A percentile compares a stretch with the other conserved stretches of the same genome.
Conservation (phyloP, 345 rosid genomes). For the Kernera saxatilis region DNA sequence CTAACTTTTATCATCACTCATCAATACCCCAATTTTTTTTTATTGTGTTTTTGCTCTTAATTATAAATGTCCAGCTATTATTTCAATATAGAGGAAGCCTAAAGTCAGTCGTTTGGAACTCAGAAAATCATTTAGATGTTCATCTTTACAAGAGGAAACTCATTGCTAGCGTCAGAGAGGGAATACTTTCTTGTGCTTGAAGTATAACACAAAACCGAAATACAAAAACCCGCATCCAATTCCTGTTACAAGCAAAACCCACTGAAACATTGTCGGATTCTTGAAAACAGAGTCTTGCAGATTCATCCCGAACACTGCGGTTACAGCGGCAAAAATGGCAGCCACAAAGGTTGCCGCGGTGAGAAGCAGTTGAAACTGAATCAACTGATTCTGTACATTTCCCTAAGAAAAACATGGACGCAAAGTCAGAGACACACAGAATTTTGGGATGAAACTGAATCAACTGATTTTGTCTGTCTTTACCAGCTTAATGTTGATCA, state of each 20-base stretch:
- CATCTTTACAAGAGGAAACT: constrained; percentile 1
- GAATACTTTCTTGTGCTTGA: constrained; percentile 77
- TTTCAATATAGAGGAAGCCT: not conserved
- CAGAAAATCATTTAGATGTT: not conserved
- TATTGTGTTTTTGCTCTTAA: not conserved
- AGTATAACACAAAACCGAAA: constrained; percentile 59
- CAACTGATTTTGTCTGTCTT: not conserved
- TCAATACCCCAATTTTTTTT: not conserved
- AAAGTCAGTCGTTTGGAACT: not conserved
- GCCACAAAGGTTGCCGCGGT: constrained; percentile 92
- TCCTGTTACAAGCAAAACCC: constrained; percentile 73
- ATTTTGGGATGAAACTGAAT: not conserved
- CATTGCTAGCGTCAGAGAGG: constrained; percentile 40
- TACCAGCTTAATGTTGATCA: constrained; percentile 94
- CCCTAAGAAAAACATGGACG: constrained; percentile 45
- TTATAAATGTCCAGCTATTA: not conserved
- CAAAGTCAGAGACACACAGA: not conserved
- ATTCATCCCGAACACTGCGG: constrained; percentile 91
- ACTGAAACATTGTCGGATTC: constrained; percentile 52
- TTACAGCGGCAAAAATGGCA: constrained; percentile 76
- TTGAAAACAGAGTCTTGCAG: constrained; percentile 61
- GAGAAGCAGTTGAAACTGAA: constrained; percentile 90
- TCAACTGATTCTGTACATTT: constrained; percentile 87
- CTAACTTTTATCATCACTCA: not conserved
- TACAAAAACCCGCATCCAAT: constrained; percentile 48